Conservation (phyloP, 805 yeast species). For the Kuraishia cidri region DNA sequence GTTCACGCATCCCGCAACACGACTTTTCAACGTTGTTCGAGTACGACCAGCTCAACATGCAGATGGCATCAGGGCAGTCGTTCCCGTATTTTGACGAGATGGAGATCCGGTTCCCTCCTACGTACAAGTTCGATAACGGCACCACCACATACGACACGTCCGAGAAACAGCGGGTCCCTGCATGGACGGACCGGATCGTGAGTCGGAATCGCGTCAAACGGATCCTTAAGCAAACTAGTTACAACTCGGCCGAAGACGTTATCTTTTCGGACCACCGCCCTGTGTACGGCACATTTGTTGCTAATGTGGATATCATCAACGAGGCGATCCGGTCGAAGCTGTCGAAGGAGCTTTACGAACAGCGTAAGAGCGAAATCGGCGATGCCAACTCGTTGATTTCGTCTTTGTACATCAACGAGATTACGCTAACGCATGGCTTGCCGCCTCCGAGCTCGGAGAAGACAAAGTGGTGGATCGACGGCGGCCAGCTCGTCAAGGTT, state of each 20-base stretch:
- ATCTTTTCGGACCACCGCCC: constrained; percentile 78
- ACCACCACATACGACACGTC: constrained; percentile 76
- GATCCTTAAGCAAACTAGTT: constrained; percentile 42
- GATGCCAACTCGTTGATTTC: constrained; percentile 24
- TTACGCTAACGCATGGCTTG: constrained; percentile 28
- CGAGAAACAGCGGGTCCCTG: constrained; percentile 88
- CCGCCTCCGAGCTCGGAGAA: constrained; percentile 88
- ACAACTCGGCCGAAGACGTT: constrained; percentile 45
- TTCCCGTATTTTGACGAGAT: constrained; percentile 73
- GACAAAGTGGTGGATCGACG: constrained; percentile 88
- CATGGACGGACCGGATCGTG: constrained; percentile 89
- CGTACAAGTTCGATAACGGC: constrained; percentile 88
- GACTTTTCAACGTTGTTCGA: constrained; percentile 45
- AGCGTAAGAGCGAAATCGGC: constrained; percentile 34
- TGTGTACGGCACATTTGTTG: constrained; percentile 56
- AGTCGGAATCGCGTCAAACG: constrained; percentile 41
- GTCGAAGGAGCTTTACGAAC: constrained; percentile 46
- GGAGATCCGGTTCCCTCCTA: constrained; percentile 73
- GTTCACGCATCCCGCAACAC: constrained; percentile 37
- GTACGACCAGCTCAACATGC: constrained; percentile 71
- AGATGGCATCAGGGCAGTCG: constrained; percentile 63
- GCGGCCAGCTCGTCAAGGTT: constrained; percentile 69
- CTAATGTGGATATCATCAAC: constrained; percentile 58
- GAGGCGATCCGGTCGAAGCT: constrained; percentile 40
- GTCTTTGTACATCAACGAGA: constrained; percentile 18